Base-by-base conservation (phyloP, 1,284 basidiomycete genomes). In the Boletus mariae region DNA sequence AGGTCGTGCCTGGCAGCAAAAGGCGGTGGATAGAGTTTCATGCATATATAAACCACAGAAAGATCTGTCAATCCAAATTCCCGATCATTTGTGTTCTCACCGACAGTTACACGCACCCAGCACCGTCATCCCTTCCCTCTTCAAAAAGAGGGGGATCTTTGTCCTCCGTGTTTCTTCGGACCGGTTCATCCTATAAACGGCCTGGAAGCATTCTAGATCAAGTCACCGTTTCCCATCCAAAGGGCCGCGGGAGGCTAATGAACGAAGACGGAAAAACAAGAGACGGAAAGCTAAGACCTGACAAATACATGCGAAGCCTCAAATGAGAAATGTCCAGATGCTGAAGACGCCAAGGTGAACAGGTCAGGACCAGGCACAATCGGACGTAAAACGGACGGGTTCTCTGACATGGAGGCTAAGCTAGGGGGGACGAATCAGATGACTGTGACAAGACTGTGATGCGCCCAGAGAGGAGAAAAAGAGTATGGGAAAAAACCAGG, bases 391-490 rank as follows among this genome's bases (percentile, higher is more conserved):
- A 38, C 32, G 38, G 28, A 31, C 38, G n/a, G 37, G 49, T 62
- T 49, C 40, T 37, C 20, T 26, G 47, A 46, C 44, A 61, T 46
- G 49, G 45, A 63, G 51, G 61, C 53, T 61, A 56, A 26, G 56
- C 59, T n/a, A 50, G 44, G 41, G 38, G 20, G 35, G 32, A 42
- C 23, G 13, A 34, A 57, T 61, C 59, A 57, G 40, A 53, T 12
- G 12, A 15, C 6, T 45, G 29, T 65, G 60, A 65, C 61, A 53
- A 10, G 12, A 15, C 6, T 45, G 29, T 65, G 60, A 65, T 64
- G 56, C 60, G 61, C 60, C 59, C 45, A 42, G n/a, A 20, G 17
- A 41, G 10, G 37, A 34, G 29, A 9, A 17, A 7, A 25, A 32
- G 44, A 42, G 44, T 8, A 20, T 43, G 12, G 7, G 25, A 34